Percentiles rank a stretch among this genome's conserved stretches.
Evolutionary conservation across 306 rosid genomes (phyloP).

Genomic region (Quercus dentata): DNA sequence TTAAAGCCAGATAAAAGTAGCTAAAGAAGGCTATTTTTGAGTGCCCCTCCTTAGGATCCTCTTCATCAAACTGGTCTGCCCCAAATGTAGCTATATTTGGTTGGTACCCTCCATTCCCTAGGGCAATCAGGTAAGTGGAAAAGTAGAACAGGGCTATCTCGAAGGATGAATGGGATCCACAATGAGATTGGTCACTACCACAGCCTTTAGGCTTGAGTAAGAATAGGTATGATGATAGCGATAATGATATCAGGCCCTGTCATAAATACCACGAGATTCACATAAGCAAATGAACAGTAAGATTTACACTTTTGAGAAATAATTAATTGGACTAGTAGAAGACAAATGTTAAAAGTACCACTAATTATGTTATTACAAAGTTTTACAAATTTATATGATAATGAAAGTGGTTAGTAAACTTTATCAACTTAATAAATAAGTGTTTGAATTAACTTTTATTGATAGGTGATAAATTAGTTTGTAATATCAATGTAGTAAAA

Average conservation of each 20-base stretch:
- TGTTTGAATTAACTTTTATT: too few species aligned
- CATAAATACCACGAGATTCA: background rate
- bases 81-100: slow-evolving; percentile 86
- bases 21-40: slow-evolving; percentile 74
- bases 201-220: slow-evolving; percentile 65
- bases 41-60: slow-evolving; percentile 49
- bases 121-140: slow-evolving; percentile 61
- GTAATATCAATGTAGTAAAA: too few species aligned
- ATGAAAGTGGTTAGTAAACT: too few species aligned
- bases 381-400: too few species aligned
- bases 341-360: too few species aligned
- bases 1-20: slow-evolving; percentile 78
- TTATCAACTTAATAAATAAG: too few species aligned
- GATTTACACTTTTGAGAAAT: background rate
- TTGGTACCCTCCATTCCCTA: slow-evolving; percentile 85
- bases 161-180: slow-evolving; percentile 44
- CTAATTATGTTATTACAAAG: too few species aligned
- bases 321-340: too few species aligned
- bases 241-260: slow-evolving; percentile 64
- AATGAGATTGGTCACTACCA: slow-evolving; percentile 46
- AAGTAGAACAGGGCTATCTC: slow-evolving; percentile 43
- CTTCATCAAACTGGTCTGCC: slow-evolving; percentile 85
- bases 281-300: background rate
- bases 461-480: too few species aligned
- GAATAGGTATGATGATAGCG: slow-evolving; percentile 54